Percentiles rank a stretch among this genome's conserved stretches.
These are phyloP conservation scores for Parachaetomium inaequale DNA, from an alignment of 495 filamentous ascomycete species.

Conservation along the genomic window DNA sequence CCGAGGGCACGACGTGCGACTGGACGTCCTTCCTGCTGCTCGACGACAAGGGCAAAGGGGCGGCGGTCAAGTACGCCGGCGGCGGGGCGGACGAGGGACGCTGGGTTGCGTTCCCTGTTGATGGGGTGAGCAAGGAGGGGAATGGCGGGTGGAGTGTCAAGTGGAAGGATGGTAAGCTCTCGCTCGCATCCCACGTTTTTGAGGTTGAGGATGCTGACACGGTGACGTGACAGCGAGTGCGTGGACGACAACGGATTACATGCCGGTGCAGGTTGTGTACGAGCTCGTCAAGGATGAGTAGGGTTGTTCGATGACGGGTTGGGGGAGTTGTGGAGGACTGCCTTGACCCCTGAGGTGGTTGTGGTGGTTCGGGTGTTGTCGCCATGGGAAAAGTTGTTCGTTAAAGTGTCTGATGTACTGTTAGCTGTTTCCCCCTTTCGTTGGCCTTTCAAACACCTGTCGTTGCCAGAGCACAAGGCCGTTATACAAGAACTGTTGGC, in stretches of 20 bases:
- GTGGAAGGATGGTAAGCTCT: constrained; percentile 38
- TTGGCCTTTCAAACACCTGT: not conserved
- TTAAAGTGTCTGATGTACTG: not conserved
- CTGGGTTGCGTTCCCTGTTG: constrained; percentile 38
- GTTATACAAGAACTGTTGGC: not conserved
- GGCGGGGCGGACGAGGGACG: constrained; percentile 18
- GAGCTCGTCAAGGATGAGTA: constrained; percentile 19
- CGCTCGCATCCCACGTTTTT: not conserved
- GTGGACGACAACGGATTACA: constrained; percentile 34
- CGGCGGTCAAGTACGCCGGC: constrained; percentile 28
- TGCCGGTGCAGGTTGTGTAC: constrained; percentile 36
- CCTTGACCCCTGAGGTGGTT: not conserved
- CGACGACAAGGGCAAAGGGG: not conserved
- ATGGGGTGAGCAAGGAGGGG: not conserved
- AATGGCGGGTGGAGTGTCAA: constrained; percentile 39
- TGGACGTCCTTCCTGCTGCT: constrained; percentile 38
- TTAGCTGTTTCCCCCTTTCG: not conserved
- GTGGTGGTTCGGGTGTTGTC: no score
- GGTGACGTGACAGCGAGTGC: constrained; percentile 26
- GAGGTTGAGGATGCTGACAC: not conserved
- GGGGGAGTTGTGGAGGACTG: not conserved
- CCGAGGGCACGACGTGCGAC: constrained; percentile 30
- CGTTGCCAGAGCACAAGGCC: not conserved
- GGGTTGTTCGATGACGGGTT: not conserved
- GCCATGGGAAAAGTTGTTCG: constrained; percentile 4